phyloP scores from a whole-genome alignment of 805 yeast genomes.

The Saturnispora besseyi region DNA sequence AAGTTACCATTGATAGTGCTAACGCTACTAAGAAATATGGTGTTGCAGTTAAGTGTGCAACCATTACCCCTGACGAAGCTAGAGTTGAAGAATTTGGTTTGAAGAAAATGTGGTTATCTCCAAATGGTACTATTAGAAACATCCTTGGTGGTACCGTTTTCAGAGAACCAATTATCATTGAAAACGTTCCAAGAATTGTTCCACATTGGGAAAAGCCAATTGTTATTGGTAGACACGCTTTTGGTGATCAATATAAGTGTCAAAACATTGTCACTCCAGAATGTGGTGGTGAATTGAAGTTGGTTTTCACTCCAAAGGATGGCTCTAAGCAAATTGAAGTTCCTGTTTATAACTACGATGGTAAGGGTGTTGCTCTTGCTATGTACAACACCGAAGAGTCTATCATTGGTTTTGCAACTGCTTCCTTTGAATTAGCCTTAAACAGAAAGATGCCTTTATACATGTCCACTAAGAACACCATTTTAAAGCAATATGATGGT shows the following conservation, averaged over 20 bases:
- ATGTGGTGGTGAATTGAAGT: constrained; percentile 70
- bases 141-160: constrained; percentile 94
- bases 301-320: constrained; percentile 64
- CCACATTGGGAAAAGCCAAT: constrained; percentile 94
- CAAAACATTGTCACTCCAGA: constrained; percentile 70
- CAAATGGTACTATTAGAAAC: constrained; percentile 95
- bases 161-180: constrained; percentile 90
- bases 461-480: constrained; percentile 90
- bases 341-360: constrained; percentile 60
- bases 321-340: constrained; percentile 47
- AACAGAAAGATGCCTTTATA: constrained; percentile 70
- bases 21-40: constrained; percentile 79
- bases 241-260: constrained; percentile 94
- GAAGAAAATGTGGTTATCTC: constrained; percentile 96
- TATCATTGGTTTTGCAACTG: constrained; percentile 82
- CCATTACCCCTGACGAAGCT: constrained; percentile 97
- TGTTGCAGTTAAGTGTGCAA: constrained; percentile 96
- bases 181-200: constrained; percentile 77
- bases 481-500: constrained; percentile 89
- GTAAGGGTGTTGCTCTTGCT: constrained; percentile 75
- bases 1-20: constrained; percentile 86
- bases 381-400: constrained; percentile 97
- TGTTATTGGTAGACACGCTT: constrained; percentile 95
- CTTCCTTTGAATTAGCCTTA: constrained; percentile 83
- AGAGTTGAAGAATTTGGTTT: constrained; percentile 84